phyloP scores from a whole-genome alignment of 352 stramenopile genomes.

The Phytophthora fragariae region DNA sequence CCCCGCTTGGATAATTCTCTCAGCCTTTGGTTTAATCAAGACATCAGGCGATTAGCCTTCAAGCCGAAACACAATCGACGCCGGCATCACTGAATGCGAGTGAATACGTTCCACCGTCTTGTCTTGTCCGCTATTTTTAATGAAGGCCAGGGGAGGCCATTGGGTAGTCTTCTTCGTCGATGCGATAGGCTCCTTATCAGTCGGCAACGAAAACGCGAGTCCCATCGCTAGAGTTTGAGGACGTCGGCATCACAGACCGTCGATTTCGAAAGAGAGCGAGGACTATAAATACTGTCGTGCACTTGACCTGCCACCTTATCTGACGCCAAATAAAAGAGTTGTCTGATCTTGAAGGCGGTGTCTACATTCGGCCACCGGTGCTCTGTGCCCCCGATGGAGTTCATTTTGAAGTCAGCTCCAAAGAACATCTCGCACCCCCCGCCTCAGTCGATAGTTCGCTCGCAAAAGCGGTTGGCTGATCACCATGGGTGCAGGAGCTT shows the following conservation, averaged over 20 bases:
- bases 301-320: neutral
- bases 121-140: constrained; percentile 7
- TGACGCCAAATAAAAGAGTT: constrained; percentile 33
- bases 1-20: too few relatives aligned
- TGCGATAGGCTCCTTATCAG: constrained; percentile 5
- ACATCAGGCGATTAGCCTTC: neutral
- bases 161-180: neutral
- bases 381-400: neutral
- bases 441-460: constrained; percentile 3
- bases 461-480: neutral
- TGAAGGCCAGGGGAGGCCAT: neutral
- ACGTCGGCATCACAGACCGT: neutral
- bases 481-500: constrained; percentile 55
- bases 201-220: constrained; percentile 1
- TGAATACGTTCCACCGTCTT: neutral
- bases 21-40: too few relatives aligned
- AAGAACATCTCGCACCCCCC: neutral
- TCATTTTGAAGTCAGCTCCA: constrained; percentile 27
- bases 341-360: neutral
- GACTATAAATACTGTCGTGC: constrained; percentile 30
- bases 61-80: neutral
- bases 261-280: neutral
- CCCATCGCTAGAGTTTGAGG: constrained; percentile 6
- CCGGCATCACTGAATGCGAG: neutral
- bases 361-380: neutral